Percentiles rank a stretch among this genome's conserved stretches.
Conservation (phyloP, 768 basidiomycete genomes). For the Lentinula sp. region DNA sequence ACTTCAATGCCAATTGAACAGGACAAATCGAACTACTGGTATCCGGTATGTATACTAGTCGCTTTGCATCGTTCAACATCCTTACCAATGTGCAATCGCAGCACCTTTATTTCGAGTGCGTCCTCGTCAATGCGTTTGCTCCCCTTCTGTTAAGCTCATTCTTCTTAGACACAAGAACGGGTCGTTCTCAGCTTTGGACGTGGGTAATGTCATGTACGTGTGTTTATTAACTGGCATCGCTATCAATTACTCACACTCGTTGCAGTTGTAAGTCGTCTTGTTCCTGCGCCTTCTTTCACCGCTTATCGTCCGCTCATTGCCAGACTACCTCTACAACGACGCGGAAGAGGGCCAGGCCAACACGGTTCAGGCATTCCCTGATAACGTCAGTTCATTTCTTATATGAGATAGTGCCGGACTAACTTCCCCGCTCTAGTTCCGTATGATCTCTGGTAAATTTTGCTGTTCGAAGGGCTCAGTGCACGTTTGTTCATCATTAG, state of each 20-base stretch:
- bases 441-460: conserved; percentile 44
- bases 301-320: background rate
- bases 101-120: conserved; percentile 48
- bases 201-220: conserved; percentile 39
- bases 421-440: conserved; percentile 28
- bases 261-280: conserved; percentile 11
- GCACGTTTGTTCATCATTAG: background rate
- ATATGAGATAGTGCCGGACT: background rate
- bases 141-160: background rate
- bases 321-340: conserved; percentile 30
- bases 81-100: conserved; percentile 14
- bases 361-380: conserved; percentile 46
- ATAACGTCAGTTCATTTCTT: conserved; percentile 32
- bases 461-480: background rate
- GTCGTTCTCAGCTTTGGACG: conserved; percentile 35
- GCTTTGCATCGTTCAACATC: background rate
- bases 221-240: background rate
- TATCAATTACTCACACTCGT: background rate
- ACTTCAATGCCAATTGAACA: conserved; percentile 47
- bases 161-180: conserved; percentile 37
- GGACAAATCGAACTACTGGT: conserved; percentile 35
- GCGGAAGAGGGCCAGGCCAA: conserved; percentile 39
- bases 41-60: conserved; percentile 28
- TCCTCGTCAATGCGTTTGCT: background rate
- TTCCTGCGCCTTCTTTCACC: background rate